Evolutionary conservation across 768 basidiomycete genomes (phyloP).

Genomic region (Suillus subluteus): DNA sequence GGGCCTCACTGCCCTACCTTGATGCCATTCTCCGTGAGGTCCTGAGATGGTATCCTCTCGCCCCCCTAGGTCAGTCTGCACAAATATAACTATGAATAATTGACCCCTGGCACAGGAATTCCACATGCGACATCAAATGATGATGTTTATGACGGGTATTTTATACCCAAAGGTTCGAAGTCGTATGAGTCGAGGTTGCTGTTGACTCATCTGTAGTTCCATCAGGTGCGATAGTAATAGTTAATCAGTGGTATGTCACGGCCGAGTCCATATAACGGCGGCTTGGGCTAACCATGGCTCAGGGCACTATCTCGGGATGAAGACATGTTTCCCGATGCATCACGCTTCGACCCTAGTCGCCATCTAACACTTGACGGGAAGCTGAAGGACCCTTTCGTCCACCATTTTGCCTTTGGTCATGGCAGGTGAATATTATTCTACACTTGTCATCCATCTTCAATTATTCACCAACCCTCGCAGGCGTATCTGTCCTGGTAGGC

Average conservation of each 20-base stretch:
- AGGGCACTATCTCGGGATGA: constrained; percentile 12
- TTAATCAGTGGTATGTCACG: constrained; percentile 5
- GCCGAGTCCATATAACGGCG: too few species aligned
- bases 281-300: neutral
- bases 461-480: neutral
- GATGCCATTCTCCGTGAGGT: constrained; percentile 27
- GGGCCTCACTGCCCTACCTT: constrained; percentile 26
- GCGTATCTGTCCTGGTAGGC: constrained; percentile 7
- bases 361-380: constrained; percentile 2
- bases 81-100: too few species aligned
- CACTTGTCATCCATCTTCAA: neutral
- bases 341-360: constrained; percentile 5
- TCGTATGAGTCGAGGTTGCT: neutral
- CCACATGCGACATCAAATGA: constrained; percentile 34
- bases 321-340: neutral
- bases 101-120: constrained; percentile 16
- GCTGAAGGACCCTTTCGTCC: neutral
- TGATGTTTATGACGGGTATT: constrained; percentile 43
- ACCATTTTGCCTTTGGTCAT: neutral
- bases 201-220: neutral
- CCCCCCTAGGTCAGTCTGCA: constrained; percentile 23
- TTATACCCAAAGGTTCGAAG: constrained; percentile 54
- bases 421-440: neutral
- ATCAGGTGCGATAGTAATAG: neutral
- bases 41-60: constrained; percentile 28